phyloP scores from a whole-genome alignment of 225 moss, liverwort and hornwort genomes.

The Bryum argenteum region DNA sequence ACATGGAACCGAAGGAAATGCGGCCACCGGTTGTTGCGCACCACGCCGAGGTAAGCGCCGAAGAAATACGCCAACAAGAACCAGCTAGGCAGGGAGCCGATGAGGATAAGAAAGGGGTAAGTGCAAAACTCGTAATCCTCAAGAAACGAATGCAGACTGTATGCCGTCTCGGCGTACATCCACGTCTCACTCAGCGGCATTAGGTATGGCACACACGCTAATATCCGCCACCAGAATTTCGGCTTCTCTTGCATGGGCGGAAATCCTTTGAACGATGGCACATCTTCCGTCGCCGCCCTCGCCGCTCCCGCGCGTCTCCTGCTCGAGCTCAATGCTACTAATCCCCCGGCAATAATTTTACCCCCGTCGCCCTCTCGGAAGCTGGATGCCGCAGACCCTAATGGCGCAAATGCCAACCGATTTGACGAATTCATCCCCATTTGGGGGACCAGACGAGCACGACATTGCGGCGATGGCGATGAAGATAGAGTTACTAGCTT shows the following conservation, averaged over 20 bases:
- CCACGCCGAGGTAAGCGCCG: constrained; percentile 93
- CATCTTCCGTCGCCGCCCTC: constrained; percentile 80
- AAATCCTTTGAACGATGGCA: constrained; percentile 92
- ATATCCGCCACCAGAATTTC: constrained; percentile 94
- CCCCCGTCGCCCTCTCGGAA: constrained; percentile 49
- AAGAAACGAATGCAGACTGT: constrained; percentile 81
- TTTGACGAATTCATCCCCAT: background rate
- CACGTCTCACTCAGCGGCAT: constrained; percentile 99
- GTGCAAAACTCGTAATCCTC: constrained; percentile 98
- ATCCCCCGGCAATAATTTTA: constrained; percentile 11
- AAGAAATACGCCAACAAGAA: constrained; percentile 96
- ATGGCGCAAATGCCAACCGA: constrained; percentile 14
- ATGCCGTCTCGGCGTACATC: constrained; percentile 99
- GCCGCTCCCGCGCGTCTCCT: background rate
- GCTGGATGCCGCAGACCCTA: constrained; percentile 35
- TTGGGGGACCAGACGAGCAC: constrained; percentile 17
- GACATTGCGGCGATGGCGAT: background rate
- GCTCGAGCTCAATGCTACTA: background rate
- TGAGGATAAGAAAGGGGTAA: constrained; percentile 94
- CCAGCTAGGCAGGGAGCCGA: constrained; percentile 96
- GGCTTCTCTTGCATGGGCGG: constrained; percentile 94
- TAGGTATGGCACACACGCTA: constrained; percentile 94
- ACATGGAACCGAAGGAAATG: constrained; percentile 98
- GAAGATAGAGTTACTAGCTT: background rate
- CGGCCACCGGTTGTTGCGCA: constrained; percentile 96